These are phyloP conservation scores for Trichoderma atrobrunneum DNA, from an alignment of 2,329 filamentous ascomycete species.

Conservation along the genomic window DNA sequence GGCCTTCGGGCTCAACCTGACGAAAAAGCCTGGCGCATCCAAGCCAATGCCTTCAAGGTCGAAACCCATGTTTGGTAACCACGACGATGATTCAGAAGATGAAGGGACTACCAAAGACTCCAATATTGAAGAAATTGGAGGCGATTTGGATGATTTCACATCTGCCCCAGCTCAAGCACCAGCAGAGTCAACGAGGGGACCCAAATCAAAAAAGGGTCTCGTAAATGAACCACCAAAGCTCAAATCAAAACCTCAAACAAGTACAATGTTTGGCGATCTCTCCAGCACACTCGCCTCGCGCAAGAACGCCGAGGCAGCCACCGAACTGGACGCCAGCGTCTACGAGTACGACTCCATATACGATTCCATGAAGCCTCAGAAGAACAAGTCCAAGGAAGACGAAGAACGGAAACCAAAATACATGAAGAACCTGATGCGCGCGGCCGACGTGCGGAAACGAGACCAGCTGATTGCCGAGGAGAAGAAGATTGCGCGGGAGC, in stretches of 20 bases:
- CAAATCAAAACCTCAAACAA: conserved; percentile 42
- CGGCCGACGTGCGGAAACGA: conserved; percentile 73
- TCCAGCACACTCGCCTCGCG: conserved; percentile 63
- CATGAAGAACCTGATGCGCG: conserved; percentile 70
- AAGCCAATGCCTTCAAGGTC: conserved; percentile 50
- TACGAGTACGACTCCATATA: conserved; percentile 86
- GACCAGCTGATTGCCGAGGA: conserved; percentile 77
- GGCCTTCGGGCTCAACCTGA: conserved; percentile 57
- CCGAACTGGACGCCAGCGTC: conserved; percentile 67
- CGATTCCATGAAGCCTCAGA: conserved; percentile 69
- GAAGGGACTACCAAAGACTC: conserved; percentile 38
- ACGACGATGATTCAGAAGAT: conserved; percentile 53
- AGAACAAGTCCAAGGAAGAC: conserved; percentile 53
- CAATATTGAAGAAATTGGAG: conserved; percentile 59
- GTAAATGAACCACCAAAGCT: conserved; percentile 43
- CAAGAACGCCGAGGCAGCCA: conserved; percentile 62
- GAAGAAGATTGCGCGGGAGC: conserved; percentile 73
- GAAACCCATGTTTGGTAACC: conserved; percentile 55
- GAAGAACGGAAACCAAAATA: conserved; percentile 70
- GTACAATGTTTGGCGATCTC: conserved; percentile 60
- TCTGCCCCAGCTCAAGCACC: conserved; percentile 20
- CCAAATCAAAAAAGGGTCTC: conserved; percentile 34
- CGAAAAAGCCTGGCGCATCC: conserved; percentile 53
- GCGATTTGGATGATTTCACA: conserved; percentile 54
- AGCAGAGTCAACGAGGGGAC: conserved; percentile 31